A percentile compares a stretch with the other conserved stretches of the same genome.
phyloP scores from a whole-genome alignment of 2,329 filamentous ascomycete genomes.

The Scytalidium sp. region DNA sequence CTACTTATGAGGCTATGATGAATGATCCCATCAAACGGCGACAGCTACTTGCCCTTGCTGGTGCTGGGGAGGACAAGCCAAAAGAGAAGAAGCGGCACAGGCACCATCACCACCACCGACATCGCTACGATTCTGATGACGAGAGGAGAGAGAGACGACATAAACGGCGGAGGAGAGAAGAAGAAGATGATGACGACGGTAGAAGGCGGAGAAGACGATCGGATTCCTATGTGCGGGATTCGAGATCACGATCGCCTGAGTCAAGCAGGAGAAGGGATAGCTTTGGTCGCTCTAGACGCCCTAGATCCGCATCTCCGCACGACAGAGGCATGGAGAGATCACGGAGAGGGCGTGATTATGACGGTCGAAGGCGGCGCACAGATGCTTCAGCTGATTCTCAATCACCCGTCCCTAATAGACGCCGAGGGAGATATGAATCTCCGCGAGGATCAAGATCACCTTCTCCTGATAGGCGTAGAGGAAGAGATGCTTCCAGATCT shows the following conservation, averaged over 20 bases:
- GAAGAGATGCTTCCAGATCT: constrained; percentile 4
- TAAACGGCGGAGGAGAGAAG: constrained; percentile 37
- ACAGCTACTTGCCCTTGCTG: constrained; percentile 64
- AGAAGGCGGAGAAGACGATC: constrained; percentile 39
- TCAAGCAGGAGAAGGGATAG: constrained; percentile 16
- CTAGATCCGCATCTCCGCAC: constrained; percentile 27
- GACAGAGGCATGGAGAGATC: constrained; percentile 15
- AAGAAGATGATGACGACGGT: constrained; percentile 36
- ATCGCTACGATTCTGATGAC: constrained; percentile 21
- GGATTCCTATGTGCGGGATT: constrained; percentile 22
- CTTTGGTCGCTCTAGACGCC: constrained; percentile 14
- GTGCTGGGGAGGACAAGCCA: constrained; percentile 45
- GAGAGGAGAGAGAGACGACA: constrained; percentile 42
- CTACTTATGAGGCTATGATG: constrained; percentile 76
- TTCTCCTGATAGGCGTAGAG: constrained; percentile 32
- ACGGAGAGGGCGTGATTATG: constrained; percentile 14
- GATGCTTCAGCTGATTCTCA: constrained; percentile 26
- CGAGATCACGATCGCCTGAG: constrained; percentile 22
- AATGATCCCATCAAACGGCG: constrained; percentile 68
- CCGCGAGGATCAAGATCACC: constrained; percentile 27
- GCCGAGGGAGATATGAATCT: constrained; percentile 18
- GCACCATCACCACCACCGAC: constrained; percentile 36
- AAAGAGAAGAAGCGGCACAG: constrained; percentile 43
- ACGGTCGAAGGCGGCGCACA: constrained; percentile 11
- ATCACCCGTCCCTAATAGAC: constrained; percentile 34